Conservation (phyloP, 2,329 filamentous ascomycete genomes). For the Akanthomyces dipterigenus region DNA sequence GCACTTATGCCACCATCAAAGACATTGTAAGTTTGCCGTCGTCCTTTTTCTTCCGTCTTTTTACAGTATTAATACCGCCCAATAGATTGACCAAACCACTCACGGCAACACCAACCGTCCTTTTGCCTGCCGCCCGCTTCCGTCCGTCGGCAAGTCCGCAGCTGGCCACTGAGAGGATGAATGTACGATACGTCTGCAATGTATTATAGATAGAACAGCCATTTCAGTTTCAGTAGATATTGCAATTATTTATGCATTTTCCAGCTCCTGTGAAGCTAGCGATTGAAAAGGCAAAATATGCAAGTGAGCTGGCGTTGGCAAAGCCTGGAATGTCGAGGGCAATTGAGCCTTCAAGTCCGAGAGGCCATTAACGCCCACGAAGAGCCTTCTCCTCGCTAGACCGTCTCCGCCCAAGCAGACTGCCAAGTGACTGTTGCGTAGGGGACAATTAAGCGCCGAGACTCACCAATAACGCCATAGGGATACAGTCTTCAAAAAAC, state of each 20-base stretch:
- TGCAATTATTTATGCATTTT: background rate
- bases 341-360: background rate
- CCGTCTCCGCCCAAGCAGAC: background rate
- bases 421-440: no score
- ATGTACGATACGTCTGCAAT: background rate
- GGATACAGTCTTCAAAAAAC: background rate
- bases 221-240: constrained; percentile 1
- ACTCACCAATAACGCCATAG: background rate
- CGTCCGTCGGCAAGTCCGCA: background rate
- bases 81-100: constrained; percentile 7
- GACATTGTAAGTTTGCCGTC: constrained; percentile 21
- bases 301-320: background rate
- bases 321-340: background rate
- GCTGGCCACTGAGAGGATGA: background rate
- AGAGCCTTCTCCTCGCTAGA: background rate
- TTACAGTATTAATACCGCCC: background rate
- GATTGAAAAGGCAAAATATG: no score
- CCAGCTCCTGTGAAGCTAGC: background rate
- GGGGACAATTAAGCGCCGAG: no score
- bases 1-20: constrained; percentile 23
- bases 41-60: no score
- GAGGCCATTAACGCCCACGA: background rate
- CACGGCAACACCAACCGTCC: constrained; percentile 1
- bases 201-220: constrained; percentile 2
- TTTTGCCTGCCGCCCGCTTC: constrained; percentile 8